Base-by-base conservation (phyloP, 2,329 filamentous ascomycete genomes). In the Chrysosporium queenslandicum region DNA sequence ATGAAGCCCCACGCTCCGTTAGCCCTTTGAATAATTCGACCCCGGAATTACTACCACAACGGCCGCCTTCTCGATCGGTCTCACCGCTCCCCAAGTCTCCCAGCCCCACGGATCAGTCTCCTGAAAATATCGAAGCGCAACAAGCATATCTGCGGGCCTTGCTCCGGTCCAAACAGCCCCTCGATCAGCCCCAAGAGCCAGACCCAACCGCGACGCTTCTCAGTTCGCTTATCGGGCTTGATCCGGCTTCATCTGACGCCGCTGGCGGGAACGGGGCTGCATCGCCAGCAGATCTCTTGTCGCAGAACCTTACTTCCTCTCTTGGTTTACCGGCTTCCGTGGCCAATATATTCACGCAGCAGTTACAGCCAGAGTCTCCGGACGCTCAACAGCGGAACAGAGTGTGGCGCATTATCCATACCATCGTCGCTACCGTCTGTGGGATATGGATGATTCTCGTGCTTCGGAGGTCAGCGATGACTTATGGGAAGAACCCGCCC, bases 331-430 rank as follows among this genome's bases (percentile, higher is more conserved):
- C 69, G 7, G 63, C 68, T 5, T 68, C 66, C 50, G 43, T 72
- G 2, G 64, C 69, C 53, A 70, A 59, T 60, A 68, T 66, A 61
- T 59, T 62, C 3, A 47, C 55, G 71, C 37, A 66, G 65, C 66
- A 64, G 20, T 61, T 65, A 30, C 64, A 67, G 61, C 68, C 63
- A 54, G 67, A 65, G 53, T 66, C 64, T 3, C 63, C 68, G 12
- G 60, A 64, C 42, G 64, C 70, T 55, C 62, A 68, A 56, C 64
- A 65, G 50, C 61, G 61, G 11, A 56, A 63, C 32, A 61, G 58
- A 40, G 57, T 77, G 8, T 83, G 80, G 80, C 76, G 78, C 49
- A 64, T 79, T 20, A 62, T 81, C 8, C 81, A 83, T 60, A 72
- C 76, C 4, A 42, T 82, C 14, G 81, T 82, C 61, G 74, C 79